Evolutionary conservation across 1,284 basidiomycete genomes (phyloP).

Genomic region (Microbotryum intermedium): DNA sequence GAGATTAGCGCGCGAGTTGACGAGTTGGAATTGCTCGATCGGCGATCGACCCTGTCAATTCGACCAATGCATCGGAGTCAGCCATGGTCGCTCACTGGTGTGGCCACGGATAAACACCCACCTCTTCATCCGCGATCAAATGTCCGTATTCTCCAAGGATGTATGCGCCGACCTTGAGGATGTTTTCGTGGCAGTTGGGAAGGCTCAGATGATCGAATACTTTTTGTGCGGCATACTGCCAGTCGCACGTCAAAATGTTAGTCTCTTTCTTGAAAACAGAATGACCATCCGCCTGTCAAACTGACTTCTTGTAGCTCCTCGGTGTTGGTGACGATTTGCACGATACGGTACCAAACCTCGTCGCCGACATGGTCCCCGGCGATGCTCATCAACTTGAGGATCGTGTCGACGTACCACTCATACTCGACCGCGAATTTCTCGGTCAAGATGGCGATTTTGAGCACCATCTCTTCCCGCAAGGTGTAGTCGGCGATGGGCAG

Average conservation of each 20-base stretch:
- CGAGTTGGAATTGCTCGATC: constrained; percentile 83
- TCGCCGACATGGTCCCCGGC: constrained; percentile 98
- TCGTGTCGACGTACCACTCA: constrained; percentile 81
- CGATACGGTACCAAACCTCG: constrained; percentile 97
- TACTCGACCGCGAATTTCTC: constrained; percentile 84
- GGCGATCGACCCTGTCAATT: constrained; percentile 66
- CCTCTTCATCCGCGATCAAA: constrained; percentile 82
- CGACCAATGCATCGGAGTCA: background rate
- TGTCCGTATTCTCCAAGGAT: constrained; percentile 91
- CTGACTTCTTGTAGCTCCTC: constrained; percentile 60
- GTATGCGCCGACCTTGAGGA: constrained; percentile 96
- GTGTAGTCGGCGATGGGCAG: constrained; percentile 91
- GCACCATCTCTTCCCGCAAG: constrained; percentile 92
- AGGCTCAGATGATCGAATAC: constrained; percentile 82
- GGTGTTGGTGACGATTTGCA: constrained; percentile 97
- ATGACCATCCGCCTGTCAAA: background rate
- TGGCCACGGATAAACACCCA: background rate
- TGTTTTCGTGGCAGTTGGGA: constrained; percentile 78
- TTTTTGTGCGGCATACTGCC: constrained; percentile 83
- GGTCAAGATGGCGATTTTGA: constrained; percentile 96
- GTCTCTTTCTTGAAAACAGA: background rate
- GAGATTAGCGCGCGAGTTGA: constrained; percentile 92
- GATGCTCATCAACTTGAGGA: constrained; percentile 78
- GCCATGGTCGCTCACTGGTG: background rate
- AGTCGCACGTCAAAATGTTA: background rate